Evolutionary conservation across 768 basidiomycete genomes (phyloP).

Genomic region (Cystobasidium tubakii): DNA sequence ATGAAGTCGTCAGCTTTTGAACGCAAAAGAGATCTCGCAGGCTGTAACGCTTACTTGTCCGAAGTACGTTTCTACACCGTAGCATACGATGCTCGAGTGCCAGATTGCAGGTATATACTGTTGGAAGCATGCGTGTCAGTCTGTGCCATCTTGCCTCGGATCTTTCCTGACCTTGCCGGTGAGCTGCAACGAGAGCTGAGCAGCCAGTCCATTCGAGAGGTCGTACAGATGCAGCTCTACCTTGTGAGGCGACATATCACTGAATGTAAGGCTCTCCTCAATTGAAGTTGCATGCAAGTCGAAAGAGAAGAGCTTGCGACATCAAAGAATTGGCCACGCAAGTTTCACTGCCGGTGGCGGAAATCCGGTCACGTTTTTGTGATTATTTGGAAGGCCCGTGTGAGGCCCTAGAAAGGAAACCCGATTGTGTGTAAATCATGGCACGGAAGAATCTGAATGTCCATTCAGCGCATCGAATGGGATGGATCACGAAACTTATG

Average conservation of each 20-base stretch:
- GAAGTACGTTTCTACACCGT: conserved; percentile 78
- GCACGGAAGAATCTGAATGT: too few species aligned
- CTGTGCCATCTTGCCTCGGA: background rate
- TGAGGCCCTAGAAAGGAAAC: background rate
- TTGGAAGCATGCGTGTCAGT: background rate
- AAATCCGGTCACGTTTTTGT: background rate
- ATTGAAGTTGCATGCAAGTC: too few species aligned
- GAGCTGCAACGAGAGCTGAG: conserved; percentile 68
- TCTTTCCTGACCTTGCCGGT: conserved; percentile 83
- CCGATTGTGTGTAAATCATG: too few species aligned
- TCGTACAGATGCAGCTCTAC: conserved; percentile 88
- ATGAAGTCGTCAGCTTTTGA: background rate
- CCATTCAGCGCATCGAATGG: too few species aligned
- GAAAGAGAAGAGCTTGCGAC: too few species aligned
- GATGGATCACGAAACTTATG: too few species aligned
- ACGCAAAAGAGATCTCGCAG: too few species aligned
- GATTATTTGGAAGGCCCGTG: background rate
- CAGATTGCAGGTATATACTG: conserved; percentile 63
- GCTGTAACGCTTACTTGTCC: conserved; percentile 52
- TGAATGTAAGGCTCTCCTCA: background rate
- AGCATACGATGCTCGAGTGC: conserved; percentile 90
- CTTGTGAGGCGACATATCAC: conserved; percentile 44
- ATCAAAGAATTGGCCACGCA: background rate
- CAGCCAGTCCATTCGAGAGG: conserved; percentile 78
- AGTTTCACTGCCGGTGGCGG: background rate